Conservation (phyloP, 2,329 filamentous ascomycete species). For the Bertia moriformis region DNA sequence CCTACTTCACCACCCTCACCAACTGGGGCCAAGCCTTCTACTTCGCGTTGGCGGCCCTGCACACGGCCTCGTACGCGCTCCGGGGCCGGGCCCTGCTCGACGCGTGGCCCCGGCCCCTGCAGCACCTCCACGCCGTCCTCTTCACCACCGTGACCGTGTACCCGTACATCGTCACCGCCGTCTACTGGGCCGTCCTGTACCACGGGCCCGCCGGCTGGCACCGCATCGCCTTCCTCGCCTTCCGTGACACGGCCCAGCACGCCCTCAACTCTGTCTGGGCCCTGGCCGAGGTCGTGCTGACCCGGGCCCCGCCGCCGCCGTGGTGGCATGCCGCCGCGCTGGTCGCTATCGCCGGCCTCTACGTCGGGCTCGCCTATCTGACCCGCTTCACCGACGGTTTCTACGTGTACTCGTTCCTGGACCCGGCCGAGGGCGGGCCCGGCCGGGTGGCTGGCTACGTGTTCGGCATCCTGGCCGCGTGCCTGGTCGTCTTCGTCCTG, state of each 20-base stretch:
- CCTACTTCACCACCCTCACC: background rate
- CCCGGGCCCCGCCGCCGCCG: background rate
- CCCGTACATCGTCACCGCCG: background rate
- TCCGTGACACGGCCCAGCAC: background rate
- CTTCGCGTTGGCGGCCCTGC: background rate
- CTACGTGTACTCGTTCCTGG: slow-evolving; percentile 1
- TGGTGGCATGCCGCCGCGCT: background rate
- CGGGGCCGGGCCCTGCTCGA: background rate
- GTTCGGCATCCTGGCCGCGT: background rate
- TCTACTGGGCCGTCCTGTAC: background rate
- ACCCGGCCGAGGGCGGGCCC: background rate
- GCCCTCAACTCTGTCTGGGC: background rate
- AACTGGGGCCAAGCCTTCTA: background rate
- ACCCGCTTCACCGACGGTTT: background rate
- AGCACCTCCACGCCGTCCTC: background rate
- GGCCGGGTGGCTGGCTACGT: background rate
- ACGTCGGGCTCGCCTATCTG: background rate
- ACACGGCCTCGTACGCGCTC: background rate
- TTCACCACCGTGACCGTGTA: background rate
- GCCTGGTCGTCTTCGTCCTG: background rate
- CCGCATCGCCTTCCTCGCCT: background rate
- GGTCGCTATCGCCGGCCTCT: background rate
- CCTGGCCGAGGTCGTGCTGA: background rate
- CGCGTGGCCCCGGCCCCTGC: background rate
- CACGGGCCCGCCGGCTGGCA: background rate